Conservation (phyloP, 441 rosid species). For the Populus trichocarpa region DNA sequence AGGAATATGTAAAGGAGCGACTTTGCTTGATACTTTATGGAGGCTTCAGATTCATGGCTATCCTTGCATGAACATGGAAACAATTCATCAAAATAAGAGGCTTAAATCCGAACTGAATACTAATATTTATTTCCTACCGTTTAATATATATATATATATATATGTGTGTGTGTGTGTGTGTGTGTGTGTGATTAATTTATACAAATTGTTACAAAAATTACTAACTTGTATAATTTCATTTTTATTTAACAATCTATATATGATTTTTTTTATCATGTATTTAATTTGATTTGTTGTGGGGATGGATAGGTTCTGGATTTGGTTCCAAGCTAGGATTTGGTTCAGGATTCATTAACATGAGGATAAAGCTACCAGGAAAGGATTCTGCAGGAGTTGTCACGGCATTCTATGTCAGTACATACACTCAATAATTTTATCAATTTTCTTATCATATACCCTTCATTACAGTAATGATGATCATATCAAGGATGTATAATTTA, state of each 20-base stretch:
- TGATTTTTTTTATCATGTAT: neutral
- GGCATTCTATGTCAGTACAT: constrained; percentile 52
- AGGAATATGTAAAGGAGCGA: neutral
- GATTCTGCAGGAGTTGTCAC: constrained; percentile 73
- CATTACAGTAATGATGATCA: neutral
- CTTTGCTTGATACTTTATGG: neutral
- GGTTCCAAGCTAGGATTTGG: constrained; percentile 52
- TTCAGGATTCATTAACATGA: constrained; percentile 54
- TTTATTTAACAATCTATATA: neutral
- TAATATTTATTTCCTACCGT: too few species aligned
- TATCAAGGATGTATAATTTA: neutral
- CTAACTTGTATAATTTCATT: too few species aligned
- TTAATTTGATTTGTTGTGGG: neutral
- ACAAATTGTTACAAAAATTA: too few species aligned
- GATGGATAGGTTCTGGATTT: constrained; percentile 50
- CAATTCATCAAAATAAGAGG: neutral
- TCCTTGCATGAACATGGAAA: neutral
- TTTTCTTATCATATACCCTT: neutral
- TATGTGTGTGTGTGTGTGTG: too few species aligned
- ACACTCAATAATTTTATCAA: neutral
- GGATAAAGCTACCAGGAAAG: constrained; percentile 49
- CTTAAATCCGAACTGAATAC: too few species aligned
- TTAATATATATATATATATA: too few species aligned
- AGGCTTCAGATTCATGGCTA: neutral
- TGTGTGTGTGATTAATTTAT: too few species aligned